Evolutionary conservation across 2,329 filamentous ascomycete genomes (phyloP), one percentile per base, ranked within the genome.

Genomic region (Paraphaeosphaeria minitans): DNA sequence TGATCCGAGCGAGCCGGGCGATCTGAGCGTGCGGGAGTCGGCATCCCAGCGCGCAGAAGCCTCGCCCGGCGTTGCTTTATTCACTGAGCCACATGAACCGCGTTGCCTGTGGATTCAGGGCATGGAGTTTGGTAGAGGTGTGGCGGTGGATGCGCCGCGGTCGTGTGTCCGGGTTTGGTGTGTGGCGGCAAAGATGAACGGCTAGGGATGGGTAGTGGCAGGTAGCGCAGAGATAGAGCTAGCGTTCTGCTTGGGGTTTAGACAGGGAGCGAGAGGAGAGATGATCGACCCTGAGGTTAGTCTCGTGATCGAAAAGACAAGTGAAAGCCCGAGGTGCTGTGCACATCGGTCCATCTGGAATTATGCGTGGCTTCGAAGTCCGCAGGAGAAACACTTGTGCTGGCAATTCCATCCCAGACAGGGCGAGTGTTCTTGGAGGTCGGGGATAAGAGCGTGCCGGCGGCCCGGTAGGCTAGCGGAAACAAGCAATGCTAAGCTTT

Each of bases 401-500:
- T 12, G 29, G 9, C 4, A 12, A n/a, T 39, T 7, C 16, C 16
- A 19, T 39, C 16, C 5, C 16, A n/a, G 37, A 8, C 2, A 39
- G 14, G 14, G 37, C n/a, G 16, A 14, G 7, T 19, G 37, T n/a
- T 5, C 16, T n/a, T 39, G 16, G n/a, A n/a, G 7, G n/a, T 16
- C 7, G 16, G 37, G 37, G 37, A n/a, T 9, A 14, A 33, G n/a
- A 6, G 24, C 37, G 37, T 43, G 41, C 41, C 19, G 41, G 12
- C 19, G 41, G 19, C 41, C 41, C 41, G 41, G n/a, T 48, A 43
- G 24, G 16, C 50, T 13, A 42, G 50, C 22, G 41, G 41, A 6
- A 29, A 43, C 33, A 57, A 52, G 55, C 55, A 57, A n/a, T 42
- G 47, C 29, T 52, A 57, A 57, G 55, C 55, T 46, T 57, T 57